Conservation (phyloP, 1,139 yeast genomes). For the Yamadazyma trypodendri region DNA sequence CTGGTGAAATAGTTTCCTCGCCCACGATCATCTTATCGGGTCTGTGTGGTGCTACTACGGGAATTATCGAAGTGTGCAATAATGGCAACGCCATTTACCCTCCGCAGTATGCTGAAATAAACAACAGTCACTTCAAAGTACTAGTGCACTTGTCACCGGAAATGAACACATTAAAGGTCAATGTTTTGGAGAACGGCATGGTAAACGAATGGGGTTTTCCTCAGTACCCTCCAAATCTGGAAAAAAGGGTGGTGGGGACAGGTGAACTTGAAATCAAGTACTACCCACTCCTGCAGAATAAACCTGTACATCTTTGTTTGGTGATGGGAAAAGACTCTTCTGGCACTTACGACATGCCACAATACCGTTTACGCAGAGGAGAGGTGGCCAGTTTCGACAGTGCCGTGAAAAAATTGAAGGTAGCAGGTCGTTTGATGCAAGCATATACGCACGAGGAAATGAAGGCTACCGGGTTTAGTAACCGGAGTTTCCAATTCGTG, state of each 20-base stretch:
- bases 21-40: conserved; percentile 38
- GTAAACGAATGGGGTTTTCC: conserved; percentile 32
- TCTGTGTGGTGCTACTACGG: conserved; percentile 14
- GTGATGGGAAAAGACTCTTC: conserved; percentile 78
- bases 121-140: conserved; percentile 71
- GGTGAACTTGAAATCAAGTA: conserved; percentile 42
- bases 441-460: conserved; percentile 93
- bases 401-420: conserved; percentile 76
- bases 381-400: conserved; percentile 72
- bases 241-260: conserved; percentile 24
- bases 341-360: conserved; percentile 71
- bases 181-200: conserved; percentile 24
- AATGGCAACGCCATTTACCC: conserved; percentile 57
- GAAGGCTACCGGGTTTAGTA: conserved; percentile 76
- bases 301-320: conserved; percentile 79
- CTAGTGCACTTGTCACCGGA: conserved; percentile 71
- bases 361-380: conserved; percentile 44
- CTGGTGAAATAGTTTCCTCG: conserved; percentile 42
- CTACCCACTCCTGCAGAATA: conserved; percentile 62
- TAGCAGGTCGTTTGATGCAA: conserved; percentile 88
- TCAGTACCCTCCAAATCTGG: conserved; percentile 17
- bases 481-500: conserved; percentile 72
- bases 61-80: conserved; percentile 34
- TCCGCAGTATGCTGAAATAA: conserved; percentile 68
- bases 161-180: conserved; percentile 42